Conservation (phyloP, 106 monocot species). For the Dendrobium nobile region DNA sequence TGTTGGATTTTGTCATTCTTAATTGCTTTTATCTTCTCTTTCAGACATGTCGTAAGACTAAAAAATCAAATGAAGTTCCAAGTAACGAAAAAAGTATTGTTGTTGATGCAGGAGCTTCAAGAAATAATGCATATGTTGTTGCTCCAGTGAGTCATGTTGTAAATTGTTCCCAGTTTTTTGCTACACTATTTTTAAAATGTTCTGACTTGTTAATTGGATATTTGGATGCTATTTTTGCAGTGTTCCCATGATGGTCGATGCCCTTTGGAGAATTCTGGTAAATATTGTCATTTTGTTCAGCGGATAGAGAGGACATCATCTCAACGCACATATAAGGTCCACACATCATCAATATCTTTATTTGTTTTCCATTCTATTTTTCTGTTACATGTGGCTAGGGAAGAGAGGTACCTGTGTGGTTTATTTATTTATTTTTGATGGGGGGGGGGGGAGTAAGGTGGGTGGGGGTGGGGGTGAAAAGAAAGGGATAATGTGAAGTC, state of each 20-base stretch:
- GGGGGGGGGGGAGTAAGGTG: neutral
- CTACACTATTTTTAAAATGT: neutral
- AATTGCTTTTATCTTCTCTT: slow-evolving; percentile 5
- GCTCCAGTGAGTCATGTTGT: slow-evolving; percentile 70
- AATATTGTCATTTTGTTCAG: slow-evolving; percentile 97
- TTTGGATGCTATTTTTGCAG: slow-evolving; percentile 19
- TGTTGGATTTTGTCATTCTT: neutral
- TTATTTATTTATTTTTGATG: neutral
- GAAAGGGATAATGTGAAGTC: too few relatives aligned
- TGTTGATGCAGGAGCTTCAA: slow-evolving; percentile 16
- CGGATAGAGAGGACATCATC: slow-evolving; percentile 92
- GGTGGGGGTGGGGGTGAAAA: neutral
- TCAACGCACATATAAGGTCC: slow-evolving; percentile 84
- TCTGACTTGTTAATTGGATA: slow-evolving; percentile 2
- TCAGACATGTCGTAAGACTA: slow-evolving; percentile 66
- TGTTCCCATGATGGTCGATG: slow-evolving; percentile 98
- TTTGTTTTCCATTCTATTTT: slow-evolving; percentile 10
- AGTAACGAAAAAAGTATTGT: slow-evolving; percentile 37
- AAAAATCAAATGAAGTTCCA: slow-evolving; percentile 18
- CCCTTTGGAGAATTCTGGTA: slow-evolving; percentile 69
- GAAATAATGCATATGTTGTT: slow-evolving; percentile 71
- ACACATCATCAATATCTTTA: neutral
- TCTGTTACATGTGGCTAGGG: neutral
- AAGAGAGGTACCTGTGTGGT: too few relatives aligned
- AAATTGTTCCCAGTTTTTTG: neutral